phyloP scores from a whole-genome alignment of 2,329 filamentous ascomycete genomes.

The Aspergillus hortae region DNA sequence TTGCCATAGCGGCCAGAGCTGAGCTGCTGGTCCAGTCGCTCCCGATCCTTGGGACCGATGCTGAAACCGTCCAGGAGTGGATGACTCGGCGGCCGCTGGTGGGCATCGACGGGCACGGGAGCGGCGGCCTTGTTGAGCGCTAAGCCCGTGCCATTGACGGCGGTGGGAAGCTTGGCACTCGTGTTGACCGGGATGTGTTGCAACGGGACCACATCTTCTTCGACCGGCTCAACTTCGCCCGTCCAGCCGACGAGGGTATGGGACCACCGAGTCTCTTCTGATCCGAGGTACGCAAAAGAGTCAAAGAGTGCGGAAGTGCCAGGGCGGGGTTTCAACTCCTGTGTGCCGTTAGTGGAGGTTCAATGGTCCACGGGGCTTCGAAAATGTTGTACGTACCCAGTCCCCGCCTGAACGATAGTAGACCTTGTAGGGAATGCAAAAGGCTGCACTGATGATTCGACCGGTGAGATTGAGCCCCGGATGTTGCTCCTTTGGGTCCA shows the following conservation, averaged over 20 bases:
- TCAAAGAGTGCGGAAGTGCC: constrained; percentile 92
- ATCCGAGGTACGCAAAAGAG: constrained; percentile 82
- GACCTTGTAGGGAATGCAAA: constrained; percentile 61
- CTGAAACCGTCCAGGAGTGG: constrained; percentile 65
- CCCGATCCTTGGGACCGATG: constrained; percentile 67
- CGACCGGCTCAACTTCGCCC: constrained; percentile 68
- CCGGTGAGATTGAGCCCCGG: constrained; percentile 58
- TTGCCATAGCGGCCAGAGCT: constrained; percentile 69
- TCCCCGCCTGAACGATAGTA: constrained; percentile 50
- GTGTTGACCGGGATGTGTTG: constrained; percentile 29
- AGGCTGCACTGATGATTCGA: constrained; percentile 61
- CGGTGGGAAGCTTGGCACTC: constrained; percentile 23
- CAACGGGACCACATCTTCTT: constrained; percentile 24
- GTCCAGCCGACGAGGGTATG: constrained; percentile 95
- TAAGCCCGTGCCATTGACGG: constrained; percentile 26
- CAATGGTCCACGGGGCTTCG: too few species aligned
- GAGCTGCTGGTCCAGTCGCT: constrained; percentile 70
- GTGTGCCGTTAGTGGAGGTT: constrained; percentile 8
- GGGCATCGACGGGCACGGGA: constrained; percentile 69
- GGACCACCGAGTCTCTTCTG: constrained; percentile 79
- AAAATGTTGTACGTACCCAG: constrained; percentile 46
- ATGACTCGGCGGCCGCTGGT: constrained; percentile 53
- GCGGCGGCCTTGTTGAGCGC: constrained; percentile 72
- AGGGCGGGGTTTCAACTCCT: constrained; percentile 73
- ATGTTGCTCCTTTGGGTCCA: constrained; percentile 54